phyloP scores from a whole-genome alignment of 1,139 yeast genomes.

The Geotrichum klebahnii region DNA sequence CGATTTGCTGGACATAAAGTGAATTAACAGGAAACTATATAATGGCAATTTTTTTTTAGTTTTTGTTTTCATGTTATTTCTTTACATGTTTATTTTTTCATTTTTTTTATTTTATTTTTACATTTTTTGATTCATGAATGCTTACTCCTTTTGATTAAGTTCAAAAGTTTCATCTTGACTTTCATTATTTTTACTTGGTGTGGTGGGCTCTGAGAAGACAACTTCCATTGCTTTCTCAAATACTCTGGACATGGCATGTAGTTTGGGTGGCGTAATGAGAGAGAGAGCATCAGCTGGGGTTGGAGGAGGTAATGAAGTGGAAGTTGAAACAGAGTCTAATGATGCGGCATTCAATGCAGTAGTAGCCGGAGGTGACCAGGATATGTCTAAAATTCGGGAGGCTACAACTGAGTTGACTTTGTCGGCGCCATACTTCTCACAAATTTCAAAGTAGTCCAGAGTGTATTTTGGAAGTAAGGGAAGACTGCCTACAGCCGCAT shows the following conservation, averaged over 20 bases:
- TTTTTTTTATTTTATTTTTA: conserved; percentile 6
- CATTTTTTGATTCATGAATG: conserved; percentile 1
- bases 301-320: conserved; percentile 4
- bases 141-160: neutral
- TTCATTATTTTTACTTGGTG: neutral
- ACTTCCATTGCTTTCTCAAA: conserved; percentile 23
- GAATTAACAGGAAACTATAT: neutral
- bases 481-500: neutral
- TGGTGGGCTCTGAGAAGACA: conserved; percentile 11
- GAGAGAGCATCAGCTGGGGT: conserved; percentile 7
- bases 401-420: conserved; percentile 22
- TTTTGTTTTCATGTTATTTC: neutral
- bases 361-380: conserved; percentile 25
- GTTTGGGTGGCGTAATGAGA: conserved; percentile 19
- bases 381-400: conserved; percentile 22
- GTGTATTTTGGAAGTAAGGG: conserved; percentile 9
- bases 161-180: neutral
- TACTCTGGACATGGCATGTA: conserved; percentile 23
- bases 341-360: conserved; percentile 3
- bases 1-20: conserved; percentile 13
- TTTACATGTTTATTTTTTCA: neutral
- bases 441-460: conserved; percentile 22
- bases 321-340: neutral
- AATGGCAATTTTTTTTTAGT: neutral
- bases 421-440: conserved; percentile 23